These are phyloP conservation scores for Coemansia sp. DNA, from an alignment of 192 early-diverging fungal genomes.

Conservation along the genomic window DNA sequence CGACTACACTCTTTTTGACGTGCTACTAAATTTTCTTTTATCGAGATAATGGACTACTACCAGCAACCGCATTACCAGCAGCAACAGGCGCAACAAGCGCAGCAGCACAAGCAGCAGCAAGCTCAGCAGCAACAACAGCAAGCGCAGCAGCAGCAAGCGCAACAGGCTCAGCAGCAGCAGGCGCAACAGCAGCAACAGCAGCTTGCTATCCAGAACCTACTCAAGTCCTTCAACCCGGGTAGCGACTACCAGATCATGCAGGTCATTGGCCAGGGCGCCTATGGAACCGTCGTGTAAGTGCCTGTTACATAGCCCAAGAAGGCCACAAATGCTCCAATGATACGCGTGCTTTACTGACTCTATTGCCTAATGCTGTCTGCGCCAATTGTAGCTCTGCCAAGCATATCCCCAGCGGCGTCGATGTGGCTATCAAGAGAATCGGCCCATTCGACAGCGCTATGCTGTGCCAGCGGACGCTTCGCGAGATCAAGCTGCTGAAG, in stretches of 20 bases:
- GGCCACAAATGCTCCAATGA: neutral
- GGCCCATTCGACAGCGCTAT: slow-evolving; percentile 81
- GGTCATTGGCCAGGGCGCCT: slow-evolving; percentile 90
- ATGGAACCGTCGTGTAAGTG: slow-evolving; percentile 88
- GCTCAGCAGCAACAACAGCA: slow-evolving; percentile 19
- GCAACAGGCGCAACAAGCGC: neutral
- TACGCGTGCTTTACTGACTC: neutral
- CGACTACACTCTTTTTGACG: slow-evolving; percentile 3
- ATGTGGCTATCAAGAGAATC: slow-evolving; percentile 92
- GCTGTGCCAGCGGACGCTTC: slow-evolving; percentile 77
- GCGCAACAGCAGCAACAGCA: slow-evolving; percentile 46
- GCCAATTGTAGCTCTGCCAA: slow-evolving; percentile 66
- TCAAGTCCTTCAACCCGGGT: slow-evolving; percentile 72
- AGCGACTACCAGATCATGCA: slow-evolving; percentile 80
- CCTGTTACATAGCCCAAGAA: neutral
- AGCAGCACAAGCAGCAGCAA: slow-evolving; percentile 31
- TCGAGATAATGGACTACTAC: slow-evolving; percentile 31
- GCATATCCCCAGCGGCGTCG: slow-evolving; percentile 75
- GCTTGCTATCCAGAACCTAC: slow-evolving; percentile 48
- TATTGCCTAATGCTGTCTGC: neutral
- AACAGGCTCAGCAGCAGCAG: slow-evolving; percentile 46
- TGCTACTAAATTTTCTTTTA: slow-evolving; percentile 2
- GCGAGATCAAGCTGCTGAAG: slow-evolving; percentile 83
- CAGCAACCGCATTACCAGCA: slow-evolving; percentile 4
- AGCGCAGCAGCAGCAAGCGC: slow-evolving; percentile 22